Conservation (phyloP, 331 rosid genomes). For the Pyracantha coccinea region DNA sequence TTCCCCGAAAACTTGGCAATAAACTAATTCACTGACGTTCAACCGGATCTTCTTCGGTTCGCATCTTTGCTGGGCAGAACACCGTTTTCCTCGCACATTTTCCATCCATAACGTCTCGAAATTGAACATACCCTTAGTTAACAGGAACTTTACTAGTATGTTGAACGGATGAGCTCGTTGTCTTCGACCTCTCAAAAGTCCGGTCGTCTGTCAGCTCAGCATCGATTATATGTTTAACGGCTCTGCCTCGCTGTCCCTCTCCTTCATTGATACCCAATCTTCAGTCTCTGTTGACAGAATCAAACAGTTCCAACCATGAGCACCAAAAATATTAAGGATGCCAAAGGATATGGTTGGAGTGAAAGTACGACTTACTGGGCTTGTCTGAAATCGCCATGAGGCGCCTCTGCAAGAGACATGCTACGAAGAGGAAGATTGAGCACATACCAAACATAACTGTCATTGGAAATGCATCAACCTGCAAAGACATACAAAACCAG, state of each 20-base stretch:
- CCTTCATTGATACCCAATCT: constrained; percentile 59
- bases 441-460: constrained; percentile 97
- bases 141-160: constrained; percentile 8
- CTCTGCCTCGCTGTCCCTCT: constrained; percentile 71
- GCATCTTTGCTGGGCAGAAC: constrained; percentile 28
- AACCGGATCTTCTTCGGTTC: constrained; percentile 12
- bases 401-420: constrained; percentile 83
- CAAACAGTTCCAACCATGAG: constrained; percentile 18
- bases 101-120: constrained; percentile 29
- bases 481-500: constrained; percentile 20
- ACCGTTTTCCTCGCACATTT: constrained; percentile 16
- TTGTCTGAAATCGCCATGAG: constrained; percentile 71
- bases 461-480: constrained; percentile 98
- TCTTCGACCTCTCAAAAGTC: constrained; percentile 23
- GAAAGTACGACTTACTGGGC: constrained; percentile 56
- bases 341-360: not conserved
- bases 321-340: not conserved
- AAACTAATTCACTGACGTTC: too few relatives aligned
- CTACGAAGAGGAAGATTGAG: constrained; percentile 84
- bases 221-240: constrained; percentile 65
- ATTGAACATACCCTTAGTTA: constrained; percentile 12
- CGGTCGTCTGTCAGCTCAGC: constrained; percentile 14
- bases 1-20: not conserved
- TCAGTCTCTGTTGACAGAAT: constrained; percentile 52
- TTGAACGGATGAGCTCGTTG: constrained; percentile 15